Evolutionary conservation across 2,329 filamentous ascomycete species (phyloP).

Genomic region (Thelonectria rubi): DNA sequence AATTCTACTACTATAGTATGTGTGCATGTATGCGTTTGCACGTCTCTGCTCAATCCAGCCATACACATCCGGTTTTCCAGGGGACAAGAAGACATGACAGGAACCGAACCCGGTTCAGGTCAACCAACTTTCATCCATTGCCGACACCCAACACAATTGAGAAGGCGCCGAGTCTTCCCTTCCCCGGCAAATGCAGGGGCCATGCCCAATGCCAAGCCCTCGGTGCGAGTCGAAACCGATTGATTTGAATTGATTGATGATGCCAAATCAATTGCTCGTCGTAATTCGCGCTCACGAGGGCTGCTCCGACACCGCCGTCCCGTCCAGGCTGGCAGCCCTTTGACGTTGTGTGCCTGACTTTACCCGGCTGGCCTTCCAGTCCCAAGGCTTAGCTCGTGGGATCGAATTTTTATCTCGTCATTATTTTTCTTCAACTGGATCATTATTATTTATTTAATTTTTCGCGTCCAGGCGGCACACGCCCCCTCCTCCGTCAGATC

Average conservation of each 20-base stretch:
- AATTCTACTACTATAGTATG: too few relatives aligned
- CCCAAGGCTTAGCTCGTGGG: slow-evolving; percentile 15
- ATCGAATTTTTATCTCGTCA: too few relatives aligned
- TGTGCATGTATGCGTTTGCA: too few relatives aligned
- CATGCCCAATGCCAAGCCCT: slow-evolving; percentile 4
- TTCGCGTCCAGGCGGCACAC: slow-evolving; percentile 4
- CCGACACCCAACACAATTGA: slow-evolving; percentile 5
- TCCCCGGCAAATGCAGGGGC: slow-evolving; percentile 34
- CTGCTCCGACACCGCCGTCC: slow-evolving; percentile 8
- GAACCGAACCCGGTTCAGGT: slow-evolving; percentile 6
- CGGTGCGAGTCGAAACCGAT: slow-evolving; percentile 26
- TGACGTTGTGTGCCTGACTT: slow-evolving; percentile 24
- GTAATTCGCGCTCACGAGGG: background rate
- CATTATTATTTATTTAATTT: background rate
- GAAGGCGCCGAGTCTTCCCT: slow-evolving; percentile 14
- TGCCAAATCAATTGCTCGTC: slow-evolving; percentile 7
- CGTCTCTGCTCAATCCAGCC: too few relatives aligned
- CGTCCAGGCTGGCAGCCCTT: background rate
- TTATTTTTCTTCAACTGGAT: background rate
- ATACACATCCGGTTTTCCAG: too few relatives aligned
- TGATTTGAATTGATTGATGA: slow-evolving; percentile 29
- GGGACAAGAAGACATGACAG: slow-evolving; percentile 6
- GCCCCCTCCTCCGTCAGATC: background rate
- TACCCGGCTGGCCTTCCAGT: slow-evolving; percentile 31
- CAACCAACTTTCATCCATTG: slow-evolving; percentile 16